A percentile compares a stretch with the other conserved stretches of the same genome.
phyloP scores from a whole-genome alignment of 352 stramenopile genomes.

The Phytophthora cactorum region DNA sequence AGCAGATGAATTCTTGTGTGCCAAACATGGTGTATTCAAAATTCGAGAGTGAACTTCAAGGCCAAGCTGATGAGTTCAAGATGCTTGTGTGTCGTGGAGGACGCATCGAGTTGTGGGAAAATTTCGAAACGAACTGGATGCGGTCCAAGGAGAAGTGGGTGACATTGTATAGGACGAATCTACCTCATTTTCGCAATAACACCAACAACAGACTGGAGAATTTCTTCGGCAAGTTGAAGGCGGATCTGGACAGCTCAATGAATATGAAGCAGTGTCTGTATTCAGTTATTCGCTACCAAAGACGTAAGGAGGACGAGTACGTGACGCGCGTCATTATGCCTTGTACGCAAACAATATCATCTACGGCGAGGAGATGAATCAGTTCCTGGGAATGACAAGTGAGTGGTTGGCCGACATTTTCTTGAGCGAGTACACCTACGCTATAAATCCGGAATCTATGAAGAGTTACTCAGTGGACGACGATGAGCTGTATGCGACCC shows the following conservation, averaged over 20 bases:
- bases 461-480: not conserved
- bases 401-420: not conserved
- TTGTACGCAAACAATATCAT: not conserved
- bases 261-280: not conserved
- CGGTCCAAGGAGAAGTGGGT: constrained; percentile 5
- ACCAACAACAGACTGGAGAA: not conserved
- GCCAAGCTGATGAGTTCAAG: constrained; percentile 12
- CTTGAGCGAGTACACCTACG: not conserved
- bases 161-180: not conserved
- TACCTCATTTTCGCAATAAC: constrained; percentile 4
- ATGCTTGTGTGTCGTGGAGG: not conserved
- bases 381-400: not conserved
- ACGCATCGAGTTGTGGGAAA: not conserved
- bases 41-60: not conserved
- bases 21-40: constrained; percentile 8
- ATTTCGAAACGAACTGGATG: constrained; percentile 7
- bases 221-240: not conserved
- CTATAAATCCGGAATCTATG: not conserved
- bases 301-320: not conserved
- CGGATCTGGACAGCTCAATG: not conserved
- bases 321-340: not conserved
- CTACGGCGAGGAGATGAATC: not conserved
- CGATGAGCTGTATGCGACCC: not conserved
- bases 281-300: not conserved
- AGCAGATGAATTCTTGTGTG: constrained; percentile 16